Base-by-base conservation (phyloP, 345 rosid species). In the Limnanthes douglasii region DNA sequence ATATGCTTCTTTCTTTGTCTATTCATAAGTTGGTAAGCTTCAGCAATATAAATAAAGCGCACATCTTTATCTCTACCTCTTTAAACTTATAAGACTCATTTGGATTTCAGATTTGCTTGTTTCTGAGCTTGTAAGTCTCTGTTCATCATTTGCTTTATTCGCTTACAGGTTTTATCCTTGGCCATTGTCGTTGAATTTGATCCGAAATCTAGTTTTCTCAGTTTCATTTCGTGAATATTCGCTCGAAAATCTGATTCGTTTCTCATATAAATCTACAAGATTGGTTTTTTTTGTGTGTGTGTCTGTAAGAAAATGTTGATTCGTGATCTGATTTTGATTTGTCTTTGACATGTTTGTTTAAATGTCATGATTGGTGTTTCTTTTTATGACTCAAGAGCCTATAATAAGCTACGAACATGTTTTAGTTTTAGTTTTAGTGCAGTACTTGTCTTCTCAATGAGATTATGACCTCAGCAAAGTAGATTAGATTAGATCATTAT, bases 41-140 rank as follows among this genome's bases (percentile, higher is more conserved):
- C 11, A 43, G 35, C 34, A 39, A 7, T 31, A 27, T 20, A 42
- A 49, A 50, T 34, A 47, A 29, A 47, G 28, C 9, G 34, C 37
- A 2, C 8, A 11, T 47, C 38, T 33, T 36, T 34, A 34, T 22
- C 6, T 18, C n/a, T 26, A 26, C 2, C 2, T 2, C 2, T 5
- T 4, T n/a, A 9, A 4, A 3, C 1, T 10, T 13, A 7, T 41
- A 28, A 51, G 41, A 40, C 30, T 53, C 43, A 29, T 33, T 45
- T 43, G 43, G 27, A 33, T 39, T 62, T 49, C 57, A 36, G 60
- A 56, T 51, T 63, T 60, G 50, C 48, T 45, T 11, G 31, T 21
- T 34, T 27, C 20, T 57, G 46, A 56, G 31, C 25, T 15, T 34
- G 39, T n/a, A 4, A 13, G 17, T 8, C 15, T 32, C 8, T 32